Evolutionary conservation across 108 stramenopile genomes (phyloP), one percentile per base, ranked within the genome.

Genomic region (Fistulifera pelliculosa): DNA sequence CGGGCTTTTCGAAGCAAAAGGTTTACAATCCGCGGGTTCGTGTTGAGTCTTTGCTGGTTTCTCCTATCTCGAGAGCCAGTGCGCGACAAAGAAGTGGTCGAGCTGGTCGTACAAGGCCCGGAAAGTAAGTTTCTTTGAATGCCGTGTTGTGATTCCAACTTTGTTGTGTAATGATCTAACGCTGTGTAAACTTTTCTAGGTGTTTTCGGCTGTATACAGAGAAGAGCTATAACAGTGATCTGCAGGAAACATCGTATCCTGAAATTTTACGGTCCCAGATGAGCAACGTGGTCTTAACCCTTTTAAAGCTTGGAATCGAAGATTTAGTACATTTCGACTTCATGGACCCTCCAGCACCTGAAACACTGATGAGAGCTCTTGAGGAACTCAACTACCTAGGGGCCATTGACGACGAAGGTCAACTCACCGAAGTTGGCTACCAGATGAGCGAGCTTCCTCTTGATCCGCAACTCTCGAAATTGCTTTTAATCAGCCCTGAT

Each of bases 291-390:
- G 95, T 99, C 6, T 74, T 99, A 68, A 98, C 97, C 16, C 65
- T 99, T 54, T 90, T 96, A 52, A 97, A 98, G 65, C 68, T 99
- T 2, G 96, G 94, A 15, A 98, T 99, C 59, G 93, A 98, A 43
- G 96, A 99, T 60, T 71, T 99, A 44, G 97, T 99, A 0, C 96
- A 98, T 62, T 99, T 99, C 50, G 97, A 99, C 71, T 99, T 98
- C 60, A 94, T 99, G 94, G 99, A 99, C 64, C 99, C 99, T 47
- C 99, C 99, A 6, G 97, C 99, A 1, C 96, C 97, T 2, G 97
- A 99, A 61, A 99, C 99, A 13, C 59, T 98, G n/a, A 98, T 98
- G 97, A 61, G 99, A 44, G 97, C 97, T 8, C 64, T 99, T 61
- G 99, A 99, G 64, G 76, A 93, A 25, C 67, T 99, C 57, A 96